Conservation (phyloP, 2,329 filamentous ascomycete species). For the Paraphaeosphaeria minitans region DNA sequence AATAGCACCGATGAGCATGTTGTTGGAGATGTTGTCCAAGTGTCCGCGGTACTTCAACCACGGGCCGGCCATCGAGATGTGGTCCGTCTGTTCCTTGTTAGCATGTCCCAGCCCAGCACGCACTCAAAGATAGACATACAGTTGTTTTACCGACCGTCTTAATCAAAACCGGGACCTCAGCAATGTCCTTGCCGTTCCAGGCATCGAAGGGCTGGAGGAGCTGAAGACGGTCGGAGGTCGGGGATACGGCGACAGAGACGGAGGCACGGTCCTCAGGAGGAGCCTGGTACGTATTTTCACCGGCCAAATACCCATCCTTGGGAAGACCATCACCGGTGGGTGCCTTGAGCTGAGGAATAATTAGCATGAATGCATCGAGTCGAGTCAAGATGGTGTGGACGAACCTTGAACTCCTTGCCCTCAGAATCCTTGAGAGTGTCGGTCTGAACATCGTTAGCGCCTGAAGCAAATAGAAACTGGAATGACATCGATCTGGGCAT, state of each 20-base stretch:
- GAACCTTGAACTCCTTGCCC: constrained; percentile 83
- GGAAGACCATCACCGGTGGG: constrained; percentile 85
- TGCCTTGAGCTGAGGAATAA: constrained; percentile 61
- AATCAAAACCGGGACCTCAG: constrained; percentile 87
- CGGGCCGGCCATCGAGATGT: constrained; percentile 95
- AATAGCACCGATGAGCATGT: constrained; percentile 97
- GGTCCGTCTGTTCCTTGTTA: no score
- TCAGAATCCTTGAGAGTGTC: constrained; percentile 93
- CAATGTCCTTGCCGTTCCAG: constrained; percentile 92
- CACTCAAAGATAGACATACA: no score
- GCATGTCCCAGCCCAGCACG: no score
- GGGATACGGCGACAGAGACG: constrained; percentile 82
- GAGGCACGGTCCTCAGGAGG: constrained; percentile 78
- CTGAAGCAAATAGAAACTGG: neutral
- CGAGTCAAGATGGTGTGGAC: neutral
- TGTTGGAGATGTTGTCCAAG: constrained; percentile 99
- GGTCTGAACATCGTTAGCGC: constrained; percentile 49
- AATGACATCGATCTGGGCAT: neutral
- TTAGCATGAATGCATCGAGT: neutral
- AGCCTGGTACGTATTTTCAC: constrained; percentile 93
- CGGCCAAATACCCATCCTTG: constrained; percentile 89
- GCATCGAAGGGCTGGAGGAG: constrained; percentile 81
- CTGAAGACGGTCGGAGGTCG: constrained; percentile 91
- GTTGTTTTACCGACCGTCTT: constrained; percentile 97
- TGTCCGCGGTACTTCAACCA: constrained; percentile 99